Base-by-base conservation (phyloP, 345 rosid genomes). In the Camelina sativa region DNA sequence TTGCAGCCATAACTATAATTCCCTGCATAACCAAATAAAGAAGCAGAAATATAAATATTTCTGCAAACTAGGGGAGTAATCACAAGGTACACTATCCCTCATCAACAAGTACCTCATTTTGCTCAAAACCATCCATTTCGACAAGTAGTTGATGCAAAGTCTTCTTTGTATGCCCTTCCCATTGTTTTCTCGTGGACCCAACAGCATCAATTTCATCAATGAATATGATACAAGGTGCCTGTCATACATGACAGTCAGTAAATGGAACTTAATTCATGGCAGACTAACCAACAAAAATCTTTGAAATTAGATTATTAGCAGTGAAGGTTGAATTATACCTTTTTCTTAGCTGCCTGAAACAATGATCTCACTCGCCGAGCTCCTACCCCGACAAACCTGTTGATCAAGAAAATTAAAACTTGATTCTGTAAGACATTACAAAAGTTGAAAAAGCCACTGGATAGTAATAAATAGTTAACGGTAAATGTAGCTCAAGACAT, bases 101-200 rank as follows among this genome's bases (percentile, higher is more conserved):
- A 32, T 70, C 40, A 37, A 46, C 8, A 74, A 3, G 55, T 84
- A 90, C 97, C 99, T 90, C 97, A 81, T 95, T 92, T 77, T 92
- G 96, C 79, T 95, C 98, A 82, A 95, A 95, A 73, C 99, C 99
- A 85, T 90, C 99, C 99, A 95, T 95, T 82, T 95, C 97, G 30
- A 92, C 99, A 62, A 95, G 99, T 60, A 95, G 78, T 75, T 95
- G 99, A 82, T 95, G 97, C 83, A 95, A 78, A n/a, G 97, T 95
- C 82, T 92, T 95, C 89, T 95, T 95, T 11, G 99, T 92, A 82
- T 95, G 97, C 72, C 97, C 97, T 84, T 95, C 97, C 99, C 97
- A 92, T 82, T 92, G 97, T 77, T 92, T 95, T 75, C 99, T 82
- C 8, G 97, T 92, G 23, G 99, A 92, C 51, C 99, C 99, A 80